phyloP scores from a whole-genome alignment of 2,329 filamentous ascomycete species.

The Aspergillus spinulosporus region DNA sequence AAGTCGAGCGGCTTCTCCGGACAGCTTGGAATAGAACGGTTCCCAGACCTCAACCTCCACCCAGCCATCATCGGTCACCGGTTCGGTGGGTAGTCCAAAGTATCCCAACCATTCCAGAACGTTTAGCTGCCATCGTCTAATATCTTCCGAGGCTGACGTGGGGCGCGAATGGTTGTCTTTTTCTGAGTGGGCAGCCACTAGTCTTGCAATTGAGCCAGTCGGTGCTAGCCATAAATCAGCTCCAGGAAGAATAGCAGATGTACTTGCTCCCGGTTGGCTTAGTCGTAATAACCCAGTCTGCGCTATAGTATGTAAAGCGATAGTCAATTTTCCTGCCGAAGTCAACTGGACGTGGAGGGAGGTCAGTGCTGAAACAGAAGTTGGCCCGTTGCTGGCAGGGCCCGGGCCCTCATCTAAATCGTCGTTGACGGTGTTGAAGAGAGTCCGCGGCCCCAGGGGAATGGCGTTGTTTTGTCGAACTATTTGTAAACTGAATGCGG shows the following conservation, averaged over 20 bases:
- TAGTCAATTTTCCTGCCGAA: slow-evolving; percentile 37
- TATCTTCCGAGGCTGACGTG: slow-evolving; percentile 17
- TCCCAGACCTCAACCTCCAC: slow-evolving; percentile 46
- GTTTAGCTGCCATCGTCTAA: slow-evolving; percentile 38
- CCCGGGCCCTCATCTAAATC: slow-evolving; percentile 32
- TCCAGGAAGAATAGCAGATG: slow-evolving; percentile 25
- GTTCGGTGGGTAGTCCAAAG: slow-evolving; percentile 36
- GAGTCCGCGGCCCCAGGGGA: slow-evolving; percentile 43
- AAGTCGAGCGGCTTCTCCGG: slow-evolving; percentile 34
- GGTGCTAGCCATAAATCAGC: slow-evolving; percentile 45
- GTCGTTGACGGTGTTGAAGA: slow-evolving; percentile 39
- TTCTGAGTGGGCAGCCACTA: slow-evolving; percentile 31
- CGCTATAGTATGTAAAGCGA: slow-evolving; percentile 38
- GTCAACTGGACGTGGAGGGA: slow-evolving; percentile 42
- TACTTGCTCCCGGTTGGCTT: slow-evolving; percentile 22
- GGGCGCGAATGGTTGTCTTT: slow-evolving; percentile 24
- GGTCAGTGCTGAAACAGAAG: slow-evolving; percentile 34
- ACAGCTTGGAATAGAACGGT: slow-evolving; percentile 40
- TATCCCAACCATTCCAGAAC: slow-evolving; percentile 41
- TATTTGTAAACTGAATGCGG: slow-evolving; percentile 39
- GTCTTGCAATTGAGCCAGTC: slow-evolving; percentile 39
- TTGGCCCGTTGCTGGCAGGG: slow-evolving; percentile 28
- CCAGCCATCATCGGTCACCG: slow-evolving; percentile 38
- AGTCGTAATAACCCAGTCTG: slow-evolving; percentile 41
- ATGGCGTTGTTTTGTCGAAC: slow-evolving; percentile 38